Base-by-base conservation (phyloP, 1,284 basidiomycete species). In the Austroboletus niveus region DNA sequence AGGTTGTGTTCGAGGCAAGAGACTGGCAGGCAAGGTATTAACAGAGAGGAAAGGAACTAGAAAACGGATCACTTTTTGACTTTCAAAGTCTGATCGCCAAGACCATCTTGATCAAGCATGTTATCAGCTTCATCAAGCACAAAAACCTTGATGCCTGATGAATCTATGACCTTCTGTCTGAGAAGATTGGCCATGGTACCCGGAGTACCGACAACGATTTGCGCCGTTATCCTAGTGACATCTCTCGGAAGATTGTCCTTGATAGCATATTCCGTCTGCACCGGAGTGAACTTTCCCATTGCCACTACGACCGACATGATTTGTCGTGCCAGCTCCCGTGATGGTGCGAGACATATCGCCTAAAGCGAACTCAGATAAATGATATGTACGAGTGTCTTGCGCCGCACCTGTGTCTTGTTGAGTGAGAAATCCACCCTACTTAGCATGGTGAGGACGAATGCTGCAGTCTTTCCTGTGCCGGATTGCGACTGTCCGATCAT, bases 401-500 rank as follows among this genome's bases (percentile, higher is more conserved):
- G 40, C 65, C 76, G 53, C 54, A 91, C 92, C 72, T 98, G 97
- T 35, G 94, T 89, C 58, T 89, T 87, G 59, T 89, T 82, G 51
- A 87, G 75, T 32, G 81, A 79, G 62, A 89, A 94, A 72, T 98
- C 94, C 52, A 99, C 82, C 34, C 96, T 86, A 66, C 89, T 94
- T 22, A 99, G 82, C 95, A 99, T 99, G 29, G 95, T 95, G 49
- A 99, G 79, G 12, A 95, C 92, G 69, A 99, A 99, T 3, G 97
- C 97, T 7, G 97, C 97, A 4, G 97, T 99, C 77, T 99, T 99
- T 51, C 97, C 97, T 8, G 97, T 99, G 40, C 97, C 97, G 24
- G 97, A 99, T 69, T 99, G 97, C 45, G 94, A 98, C 74, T 99
- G 97, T 10, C 94, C 97, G 70, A 99, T 99, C 87, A 99, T 96